Base-by-base conservation (phyloP, 371 early-diverging fungal species). In the Lichtheimia corymbifera region DNA sequence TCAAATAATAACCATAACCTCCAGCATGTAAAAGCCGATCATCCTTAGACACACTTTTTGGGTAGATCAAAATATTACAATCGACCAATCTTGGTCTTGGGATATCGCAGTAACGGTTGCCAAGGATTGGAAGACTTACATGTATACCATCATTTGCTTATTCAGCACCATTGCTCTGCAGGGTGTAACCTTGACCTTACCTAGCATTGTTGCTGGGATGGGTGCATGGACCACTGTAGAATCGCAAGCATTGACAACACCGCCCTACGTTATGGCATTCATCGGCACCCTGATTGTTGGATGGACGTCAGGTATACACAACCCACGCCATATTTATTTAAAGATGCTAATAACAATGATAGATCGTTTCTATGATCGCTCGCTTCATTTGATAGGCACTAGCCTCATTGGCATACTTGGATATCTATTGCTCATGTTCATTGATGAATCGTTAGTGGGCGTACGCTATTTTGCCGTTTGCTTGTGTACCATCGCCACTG, bases 51-150 rank as follows among this genome's bases (percentile, higher is more conserved):
- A 28, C 28, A 4, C 14, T 0, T 52, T 17, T 0, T 27, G 14
- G n/a, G 50, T 61, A 73, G 75, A 75, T 66, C 70, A 71, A 58
- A 72, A 72, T 24, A 68, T 60, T 20, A 61, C 71, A 5, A 55
- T 68, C 45, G 65, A 68, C 58, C 66, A 70, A 50, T 68, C 76
- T 18, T 76, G 72, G 73, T 72, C 76, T 12, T 76, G 76, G 76
- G 58, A 51, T 18, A 71, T 71, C 55, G 72, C 65, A 1, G 18
- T 15, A 15, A 71, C 73, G 4, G 73, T 76, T 1, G 72, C 72
- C 41, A 64, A 44, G 11, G 76, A 76, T 42, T 76, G 73, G 73
- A 76, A 76, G 27, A 67, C 69, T 1, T 72, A 68, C 24, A 14
- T 67, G 4, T 76, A 66, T 55, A 67, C 66, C 58, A 11, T 51